phyloP scores from a whole-genome alignment of 768 basidiomycete species.

The Cystoderma amianthinum region DNA sequence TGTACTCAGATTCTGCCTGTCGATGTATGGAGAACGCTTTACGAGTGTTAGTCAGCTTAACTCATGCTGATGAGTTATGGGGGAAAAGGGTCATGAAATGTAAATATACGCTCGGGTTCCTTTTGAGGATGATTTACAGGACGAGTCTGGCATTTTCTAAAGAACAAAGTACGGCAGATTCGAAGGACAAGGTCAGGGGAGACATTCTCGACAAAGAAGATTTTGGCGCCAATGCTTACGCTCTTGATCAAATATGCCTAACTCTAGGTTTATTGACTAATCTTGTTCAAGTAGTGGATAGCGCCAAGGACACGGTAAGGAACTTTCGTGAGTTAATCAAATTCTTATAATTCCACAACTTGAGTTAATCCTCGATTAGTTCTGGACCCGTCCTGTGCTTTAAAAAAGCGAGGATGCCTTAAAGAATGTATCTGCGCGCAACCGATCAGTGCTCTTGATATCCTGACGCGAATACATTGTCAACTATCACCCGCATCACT shows the following conservation, averaged over 20 bases:
- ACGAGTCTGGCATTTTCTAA: conserved; percentile 15
- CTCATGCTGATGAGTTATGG: conserved; percentile 57
- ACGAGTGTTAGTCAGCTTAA: conserved; percentile 66
- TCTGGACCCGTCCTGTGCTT: conserved; percentile 43
- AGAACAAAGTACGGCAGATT: not conserved
- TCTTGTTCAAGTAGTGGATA: conserved; percentile 53
- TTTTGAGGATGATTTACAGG: conserved; percentile 38
- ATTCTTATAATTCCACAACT: not conserved
- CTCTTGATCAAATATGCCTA: conserved; percentile 70
- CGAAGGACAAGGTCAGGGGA: not conserved
- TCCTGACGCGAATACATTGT: conserved; percentile 43
- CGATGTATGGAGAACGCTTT: conserved; percentile 51
- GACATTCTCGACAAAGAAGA: conserved; percentile 12
- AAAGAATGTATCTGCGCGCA: conserved; percentile 45
- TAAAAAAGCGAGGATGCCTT: conserved; percentile 40
- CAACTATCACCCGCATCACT: too few species aligned
- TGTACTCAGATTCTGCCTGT: conserved; percentile 20
- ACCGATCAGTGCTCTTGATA: conserved; percentile 37
- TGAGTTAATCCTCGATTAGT: conserved; percentile 23
- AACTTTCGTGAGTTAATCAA: conserved; percentile 36
- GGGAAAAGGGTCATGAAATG: conserved; percentile 40
- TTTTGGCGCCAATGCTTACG: conserved; percentile 23
- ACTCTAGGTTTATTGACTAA: conserved; percentile 73
- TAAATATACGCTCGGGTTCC: conserved; percentile 35
- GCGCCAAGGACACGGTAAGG: conserved; percentile 37